Evolutionary conservation across 768 basidiomycete species (phyloP).

Genomic region (Chalciporus chontae): DNA sequence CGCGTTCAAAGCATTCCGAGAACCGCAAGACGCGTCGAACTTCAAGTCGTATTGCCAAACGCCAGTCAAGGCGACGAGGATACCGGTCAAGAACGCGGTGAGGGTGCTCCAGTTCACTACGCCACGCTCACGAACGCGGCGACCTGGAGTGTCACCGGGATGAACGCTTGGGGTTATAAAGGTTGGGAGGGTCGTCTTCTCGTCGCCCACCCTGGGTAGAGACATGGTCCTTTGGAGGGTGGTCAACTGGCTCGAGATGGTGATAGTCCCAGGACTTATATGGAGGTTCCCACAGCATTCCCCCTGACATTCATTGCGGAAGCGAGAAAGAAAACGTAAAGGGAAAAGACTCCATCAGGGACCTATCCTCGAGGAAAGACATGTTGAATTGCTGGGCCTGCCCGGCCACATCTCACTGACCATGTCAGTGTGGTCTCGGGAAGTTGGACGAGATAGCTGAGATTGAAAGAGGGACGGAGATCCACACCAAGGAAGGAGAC

Average conservation of each 20-base stretch:
- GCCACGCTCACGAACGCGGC: not conserved
- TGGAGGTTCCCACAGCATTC: not conserved
- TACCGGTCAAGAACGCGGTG: conserved; percentile 8
- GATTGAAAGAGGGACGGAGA: too few species aligned
- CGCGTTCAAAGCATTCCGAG: not conserved
- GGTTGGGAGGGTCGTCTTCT: not conserved
- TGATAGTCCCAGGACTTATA: not conserved
- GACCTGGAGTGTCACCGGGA: not conserved
- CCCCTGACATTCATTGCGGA: too few species aligned
- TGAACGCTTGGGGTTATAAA: not conserved
- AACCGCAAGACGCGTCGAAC: not conserved
- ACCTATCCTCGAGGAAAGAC: too few species aligned
- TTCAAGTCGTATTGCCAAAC: conserved; percentile 7
- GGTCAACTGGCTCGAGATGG: not conserved
- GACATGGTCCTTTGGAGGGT: not conserved
- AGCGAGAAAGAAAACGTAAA: too few species aligned
- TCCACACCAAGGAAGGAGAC: too few species aligned
- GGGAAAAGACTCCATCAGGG: too few species aligned
- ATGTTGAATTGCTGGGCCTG: too few species aligned
- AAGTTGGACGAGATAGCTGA: too few species aligned
- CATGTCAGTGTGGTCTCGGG: too few species aligned
- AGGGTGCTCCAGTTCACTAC: conserved; percentile 2
- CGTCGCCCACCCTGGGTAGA: not conserved
- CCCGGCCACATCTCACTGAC: too few species aligned
- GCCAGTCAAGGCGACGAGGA: conserved; percentile 7